These are phyloP conservation scores for Pseudogymnoascus sp. DNA, from an alignment of 2,329 filamentous ascomycete species.

Conservation along the genomic window DNA sequence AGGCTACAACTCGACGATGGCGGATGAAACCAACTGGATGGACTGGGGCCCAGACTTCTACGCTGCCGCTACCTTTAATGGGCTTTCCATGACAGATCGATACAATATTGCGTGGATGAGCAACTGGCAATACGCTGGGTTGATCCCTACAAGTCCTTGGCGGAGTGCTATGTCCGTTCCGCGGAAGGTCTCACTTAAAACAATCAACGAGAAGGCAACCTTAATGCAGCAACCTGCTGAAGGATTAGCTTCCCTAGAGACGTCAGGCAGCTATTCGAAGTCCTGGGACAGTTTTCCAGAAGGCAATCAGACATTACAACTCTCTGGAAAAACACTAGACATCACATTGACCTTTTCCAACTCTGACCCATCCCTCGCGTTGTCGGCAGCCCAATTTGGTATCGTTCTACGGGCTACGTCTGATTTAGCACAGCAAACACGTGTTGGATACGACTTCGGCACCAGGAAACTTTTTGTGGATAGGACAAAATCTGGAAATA, in stretches of 20 bases:
- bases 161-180: constrained; percentile 46
- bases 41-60: constrained; percentile 36
- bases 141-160: constrained; percentile 50
- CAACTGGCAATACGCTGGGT: constrained; percentile 52
- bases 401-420: constrained; percentile 6
- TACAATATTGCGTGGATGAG: constrained; percentile 45
- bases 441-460: constrained; percentile 9
- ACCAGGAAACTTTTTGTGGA: not conserved
- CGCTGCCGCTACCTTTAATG: not conserved
- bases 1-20: constrained; percentile 37
- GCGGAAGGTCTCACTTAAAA: constrained; percentile 33
- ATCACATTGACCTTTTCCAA: not conserved
- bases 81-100: constrained; percentile 31
- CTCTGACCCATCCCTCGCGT: not conserved
- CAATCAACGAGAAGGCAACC: not conserved
- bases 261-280: not conserved
- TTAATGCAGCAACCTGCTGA: not conserved
- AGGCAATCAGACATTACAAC: not conserved
- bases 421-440: constrained; percentile 3
- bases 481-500: not conserved
- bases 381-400: not conserved
- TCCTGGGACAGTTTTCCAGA: not conserved
- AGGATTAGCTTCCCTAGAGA: not conserved
- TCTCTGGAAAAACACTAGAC: not conserved
- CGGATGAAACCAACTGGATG: constrained; percentile 47